Evolutionary conservation across 2,329 filamentous ascomycete species (phyloP).

Genomic region (Parasarocladium wereldwijsianum): DNA sequence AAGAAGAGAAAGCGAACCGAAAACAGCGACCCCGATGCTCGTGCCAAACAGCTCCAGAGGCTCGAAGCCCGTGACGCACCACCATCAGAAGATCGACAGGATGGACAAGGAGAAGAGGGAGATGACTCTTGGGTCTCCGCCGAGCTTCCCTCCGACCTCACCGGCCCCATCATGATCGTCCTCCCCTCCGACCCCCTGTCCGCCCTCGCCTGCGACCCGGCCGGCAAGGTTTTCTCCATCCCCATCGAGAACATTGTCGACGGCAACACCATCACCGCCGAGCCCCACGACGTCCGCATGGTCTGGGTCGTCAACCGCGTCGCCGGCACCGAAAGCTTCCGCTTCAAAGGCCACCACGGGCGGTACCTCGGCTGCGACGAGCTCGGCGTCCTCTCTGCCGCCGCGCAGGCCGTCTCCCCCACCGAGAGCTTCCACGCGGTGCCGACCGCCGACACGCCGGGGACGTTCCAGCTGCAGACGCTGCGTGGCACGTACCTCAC

Average conservation of each 20-base stretch:
- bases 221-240: conserved; percentile 73
- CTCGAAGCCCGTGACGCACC: background rate
- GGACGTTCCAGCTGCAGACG: conserved; percentile 63
- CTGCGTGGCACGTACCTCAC: conserved; percentile 56
- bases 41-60: conserved; percentile 2
- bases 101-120: conserved; percentile 23
- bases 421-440: conserved; percentile 71
- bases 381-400: conserved; percentile 63
- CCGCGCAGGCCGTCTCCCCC: conserved; percentile 65
- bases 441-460: conserved; percentile 46
- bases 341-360: conserved; percentile 83
- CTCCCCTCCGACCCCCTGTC: conserved; percentile 60
- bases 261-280: conserved; percentile 64
- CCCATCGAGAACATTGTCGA: conserved; percentile 81
- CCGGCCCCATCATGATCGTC: conserved; percentile 71
- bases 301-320: conserved; percentile 87
- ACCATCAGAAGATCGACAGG: conserved; percentile 5
- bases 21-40: conserved; percentile 19
- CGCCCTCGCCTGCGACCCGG: conserved; percentile 72
- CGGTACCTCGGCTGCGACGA: conserved; percentile 80
- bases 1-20: conserved; percentile 75
- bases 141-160: conserved; percentile 57
- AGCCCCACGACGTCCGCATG: conserved; percentile 90
- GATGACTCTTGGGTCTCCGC: conserved; percentile 91
- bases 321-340: conserved; percentile 64